Evolutionary conservation across 805 yeast species (phyloP).

Genomic region (Kockiozyma suomiensis): DNA sequence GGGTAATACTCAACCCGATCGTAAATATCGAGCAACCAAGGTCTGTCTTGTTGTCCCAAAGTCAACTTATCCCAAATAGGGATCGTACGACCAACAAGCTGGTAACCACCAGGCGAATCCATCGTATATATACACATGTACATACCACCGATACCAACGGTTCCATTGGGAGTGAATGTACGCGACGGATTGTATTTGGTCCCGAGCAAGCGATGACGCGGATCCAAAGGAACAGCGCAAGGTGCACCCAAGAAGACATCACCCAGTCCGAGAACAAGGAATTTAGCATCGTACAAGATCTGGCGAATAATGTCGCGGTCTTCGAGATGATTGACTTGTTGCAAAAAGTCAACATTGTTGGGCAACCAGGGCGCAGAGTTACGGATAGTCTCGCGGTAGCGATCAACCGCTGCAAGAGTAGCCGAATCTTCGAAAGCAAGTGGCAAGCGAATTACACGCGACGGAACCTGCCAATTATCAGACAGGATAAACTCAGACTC

Average conservation of each 20-base stretch:
- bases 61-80: conserved; percentile 97
- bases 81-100: conserved; percentile 91
- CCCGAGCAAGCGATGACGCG: conserved; percentile 90
- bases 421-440: conserved; percentile 95
- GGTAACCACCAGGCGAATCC: conserved; percentile 99
- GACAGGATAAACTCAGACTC: conserved; percentile 74
- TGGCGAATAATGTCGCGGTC: conserved; percentile 74
- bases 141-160: conserved; percentile 98
- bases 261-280: conserved; percentile 91
- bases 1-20: conserved; percentile 96
- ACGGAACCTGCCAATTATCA: conserved; percentile 82
- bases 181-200: conserved; percentile 95
- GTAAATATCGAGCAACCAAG: conserved; percentile 90
- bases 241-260: conserved; percentile 98
- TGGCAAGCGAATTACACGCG: conserved; percentile 82
- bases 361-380: conserved; percentile 97
- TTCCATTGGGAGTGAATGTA: conserved; percentile 94
- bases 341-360: conserved; percentile 93
- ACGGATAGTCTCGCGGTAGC: conserved; percentile 93
- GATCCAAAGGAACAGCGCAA: conserved; percentile 97
- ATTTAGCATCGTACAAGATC: conserved; percentile 85
- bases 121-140: conserved; percentile 98
- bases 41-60: conserved; percentile 69
- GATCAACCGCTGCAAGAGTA: conserved; percentile 83
- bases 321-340: conserved; percentile 75